These are phyloP conservation scores for Carex arenaria DNA, from an alignment of 202 grass and related monocot genomes.

Conservation along the genomic window DNA sequence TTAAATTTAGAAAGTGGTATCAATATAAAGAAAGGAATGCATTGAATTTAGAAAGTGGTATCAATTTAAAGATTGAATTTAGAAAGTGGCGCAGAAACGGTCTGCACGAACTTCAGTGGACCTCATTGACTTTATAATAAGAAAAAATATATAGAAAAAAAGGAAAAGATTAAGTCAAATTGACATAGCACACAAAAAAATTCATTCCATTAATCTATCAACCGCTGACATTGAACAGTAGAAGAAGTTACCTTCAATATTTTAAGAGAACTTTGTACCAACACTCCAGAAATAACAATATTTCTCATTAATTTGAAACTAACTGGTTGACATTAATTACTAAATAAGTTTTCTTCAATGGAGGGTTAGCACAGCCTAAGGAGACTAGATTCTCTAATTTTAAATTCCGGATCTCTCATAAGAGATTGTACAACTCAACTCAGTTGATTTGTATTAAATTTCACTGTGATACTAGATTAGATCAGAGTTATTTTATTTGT, in stretches of 20 bases:
- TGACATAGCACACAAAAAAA: background rate
- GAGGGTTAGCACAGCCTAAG: background rate
- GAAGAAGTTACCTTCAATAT: background rate
- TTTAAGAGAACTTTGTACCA: background rate
- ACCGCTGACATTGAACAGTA: background rate
- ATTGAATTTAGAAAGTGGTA: conserved; percentile 1
- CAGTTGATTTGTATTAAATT: no score
- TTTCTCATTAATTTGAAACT: background rate
- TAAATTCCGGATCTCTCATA: background rate
- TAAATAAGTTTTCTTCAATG: background rate
- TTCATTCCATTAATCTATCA: background rate
- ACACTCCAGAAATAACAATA: background rate
- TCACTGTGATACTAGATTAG: no score
- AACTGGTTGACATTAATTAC: background rate
- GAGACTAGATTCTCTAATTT: background rate
- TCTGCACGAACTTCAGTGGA: background rate
- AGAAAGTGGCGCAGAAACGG: background rate
- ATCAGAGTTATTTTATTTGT: no score
- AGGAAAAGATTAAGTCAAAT: background rate
- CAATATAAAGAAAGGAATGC: background rate
- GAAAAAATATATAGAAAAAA: background rate
- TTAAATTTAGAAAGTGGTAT: background rate
- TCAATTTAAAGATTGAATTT: background rate
- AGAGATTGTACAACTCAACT: background rate
- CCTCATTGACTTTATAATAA: background rate